Base-by-base conservation (phyloP, 2,329 filamentous ascomycete genomes). In the Neofusicoccum parvum region DNA sequence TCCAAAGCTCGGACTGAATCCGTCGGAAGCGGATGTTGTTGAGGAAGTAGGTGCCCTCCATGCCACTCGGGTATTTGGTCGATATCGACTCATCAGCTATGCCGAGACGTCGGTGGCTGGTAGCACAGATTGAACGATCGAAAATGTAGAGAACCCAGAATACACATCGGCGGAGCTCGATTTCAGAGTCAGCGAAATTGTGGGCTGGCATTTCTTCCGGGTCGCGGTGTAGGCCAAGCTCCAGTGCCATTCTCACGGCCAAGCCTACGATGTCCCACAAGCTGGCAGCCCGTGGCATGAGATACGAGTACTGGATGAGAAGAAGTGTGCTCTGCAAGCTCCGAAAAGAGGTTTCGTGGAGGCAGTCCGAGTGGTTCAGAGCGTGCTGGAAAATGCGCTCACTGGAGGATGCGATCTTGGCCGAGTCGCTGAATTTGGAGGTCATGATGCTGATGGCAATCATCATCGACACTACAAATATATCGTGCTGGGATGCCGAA, bases 1-100 rank as follows among this genome's bases (percentile, higher is more conserved):
- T 65, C 64, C 64, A 65, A 32, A 65, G 64, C 32, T 65, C 64
- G 3, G 64, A 65, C 46, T 65, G 64, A 27, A 65, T 65, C 2
- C 64, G 54, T 7, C 64, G 45, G 27, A 65, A 62, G 1, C 23
- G 48, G 37, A 65, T 43, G 50, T 62, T 65, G n/a, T 65, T 36
- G 20, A 65, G n/a, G 46, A 65, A 65, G 32, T 60, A 65, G 11
- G 54, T 46, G 5, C 43, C 56, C 3, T 65, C 64, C 54, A 65
- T 39, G 3, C 54, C 54, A 36, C 17, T 53, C 7, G 64, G 64
- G 23, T 60, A 65, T 9, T 54, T 65, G 9, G 64, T 65, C 23
- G 64, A 60, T n/a, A 65, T 65, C n/a, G 64, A 65, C n/a, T 60
- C 56, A 17, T 65, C 64, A 5, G 64, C 45, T 5, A 65, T 46